Conservation (phyloP, 2,329 filamentous ascomycete genomes). For the Arthrobotrys conoides region DNA sequence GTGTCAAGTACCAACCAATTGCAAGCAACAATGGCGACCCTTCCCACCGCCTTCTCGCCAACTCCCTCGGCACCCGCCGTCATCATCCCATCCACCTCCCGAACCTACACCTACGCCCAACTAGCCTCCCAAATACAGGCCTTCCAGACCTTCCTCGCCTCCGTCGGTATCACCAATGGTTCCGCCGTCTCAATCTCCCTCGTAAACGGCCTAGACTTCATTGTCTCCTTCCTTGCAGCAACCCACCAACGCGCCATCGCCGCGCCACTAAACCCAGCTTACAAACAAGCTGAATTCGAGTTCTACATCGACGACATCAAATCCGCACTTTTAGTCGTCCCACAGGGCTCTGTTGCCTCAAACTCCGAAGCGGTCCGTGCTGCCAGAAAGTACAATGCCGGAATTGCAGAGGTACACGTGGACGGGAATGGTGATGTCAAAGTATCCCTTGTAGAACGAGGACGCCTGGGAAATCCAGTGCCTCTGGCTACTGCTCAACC, state of each 20-base stretch:
- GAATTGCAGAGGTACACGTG: conserved; percentile 89
- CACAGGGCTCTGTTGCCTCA: conserved; percentile 77
- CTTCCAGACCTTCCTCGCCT: conserved; percentile 84
- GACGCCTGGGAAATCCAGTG: conserved; percentile 73
- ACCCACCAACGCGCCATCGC: conserved; percentile 88
- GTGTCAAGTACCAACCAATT: background rate
- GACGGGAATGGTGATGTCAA: conserved; percentile 75
- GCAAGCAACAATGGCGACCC: conserved; percentile 70
- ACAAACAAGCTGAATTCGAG: conserved; percentile 91
- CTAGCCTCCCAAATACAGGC: conserved; percentile 76
- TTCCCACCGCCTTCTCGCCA: conserved; percentile 73
- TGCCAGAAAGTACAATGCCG: conserved; percentile 82
- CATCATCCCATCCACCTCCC: conserved; percentile 77
- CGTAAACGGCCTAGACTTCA: conserved; percentile 88
- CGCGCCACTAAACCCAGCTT: conserved; percentile 87
- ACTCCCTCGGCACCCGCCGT: conserved; percentile 74
- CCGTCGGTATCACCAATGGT: conserved; percentile 77
- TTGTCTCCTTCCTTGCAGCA: conserved; percentile 86
- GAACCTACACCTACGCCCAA: conserved; percentile 79
- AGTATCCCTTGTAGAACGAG: conserved; percentile 82
- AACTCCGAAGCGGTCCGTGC: conserved; percentile 81
- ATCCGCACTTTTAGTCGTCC: conserved; percentile 82
- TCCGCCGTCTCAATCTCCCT: conserved; percentile 86
- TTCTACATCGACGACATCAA: conserved; percentile 92
- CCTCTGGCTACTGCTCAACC: conserved; percentile 73